These are phyloP conservation scores for Abelmoschus esculentus DNA, from an alignment of 345 rosid species.

Conservation along the genomic window DNA sequence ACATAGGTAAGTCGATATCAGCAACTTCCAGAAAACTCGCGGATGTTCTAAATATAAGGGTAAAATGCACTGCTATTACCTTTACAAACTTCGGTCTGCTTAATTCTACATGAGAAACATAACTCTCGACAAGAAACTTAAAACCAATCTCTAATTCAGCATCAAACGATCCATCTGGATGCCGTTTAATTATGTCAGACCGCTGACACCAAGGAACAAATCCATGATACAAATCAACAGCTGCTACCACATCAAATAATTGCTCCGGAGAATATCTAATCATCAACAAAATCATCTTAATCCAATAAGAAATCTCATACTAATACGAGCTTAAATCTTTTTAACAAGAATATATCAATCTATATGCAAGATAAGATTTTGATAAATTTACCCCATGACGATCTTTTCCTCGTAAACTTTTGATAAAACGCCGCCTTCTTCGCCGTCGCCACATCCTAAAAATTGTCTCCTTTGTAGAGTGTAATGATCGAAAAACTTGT, in stretches of 20 bases:
- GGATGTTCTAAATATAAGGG: neutral
- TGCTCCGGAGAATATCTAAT: constrained; percentile 87
- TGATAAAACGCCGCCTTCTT: constrained; percentile 69
- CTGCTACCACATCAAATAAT: constrained; percentile 86
- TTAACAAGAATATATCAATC: too few species aligned
- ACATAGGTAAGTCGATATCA: neutral
- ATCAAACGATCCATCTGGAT: constrained; percentile 90
- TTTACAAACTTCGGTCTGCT: constrained; percentile 57
- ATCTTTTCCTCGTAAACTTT: constrained; percentile 81
- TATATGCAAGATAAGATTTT: too few species aligned
- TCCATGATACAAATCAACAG: constrained; percentile 90
- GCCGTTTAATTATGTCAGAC: constrained; percentile 59
- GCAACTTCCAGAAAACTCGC: neutral
- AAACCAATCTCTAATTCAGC: constrained; percentile 95
- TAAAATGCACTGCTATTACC: constrained; percentile 27
- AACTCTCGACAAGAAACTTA: constrained; percentile 90
- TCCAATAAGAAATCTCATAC: neutral
- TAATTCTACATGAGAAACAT: constrained; percentile 72
- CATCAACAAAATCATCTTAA: neutral
- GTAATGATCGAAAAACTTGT: constrained; percentile 9
- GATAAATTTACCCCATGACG: constrained; percentile 61
- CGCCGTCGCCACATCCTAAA: constrained; percentile 93
- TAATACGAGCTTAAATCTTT: neutral
- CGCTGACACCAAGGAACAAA: constrained; percentile 99
- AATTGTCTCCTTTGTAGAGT: constrained; percentile 55